Evolutionary conservation across 176 grass and related monocot species (phyloP), one percentile per base, ranked within the genome.

Genomic region (Lolium rigidum): DNA sequence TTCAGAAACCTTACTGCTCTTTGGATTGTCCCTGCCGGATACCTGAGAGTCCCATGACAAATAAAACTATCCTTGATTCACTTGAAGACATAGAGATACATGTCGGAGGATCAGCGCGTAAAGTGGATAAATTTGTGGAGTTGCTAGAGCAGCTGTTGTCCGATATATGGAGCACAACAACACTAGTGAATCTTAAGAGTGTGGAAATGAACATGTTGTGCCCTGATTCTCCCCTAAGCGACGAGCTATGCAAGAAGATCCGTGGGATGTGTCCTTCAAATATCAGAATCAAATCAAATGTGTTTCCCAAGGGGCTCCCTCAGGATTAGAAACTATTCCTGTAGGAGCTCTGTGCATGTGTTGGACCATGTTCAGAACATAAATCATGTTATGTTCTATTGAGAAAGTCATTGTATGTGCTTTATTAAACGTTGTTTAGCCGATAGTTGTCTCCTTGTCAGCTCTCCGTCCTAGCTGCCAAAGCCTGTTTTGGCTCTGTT

Each of bases 261-360:
- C 15, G 35, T 10, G 66, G 2, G 26, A 69, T 69, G 35, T 41
- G 66, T 18, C 65, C 66, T 10, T 1, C 66, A 69, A 69, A 41
- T 69, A 69, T 69, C 66, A 69, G 66, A 18, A 69, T 69, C 66
- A 41, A 18, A 18, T 69, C 66, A 10, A 39, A 69, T 69, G 65
- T 37, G 15, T 68, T 18, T 3, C 65, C 11, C 0, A 7, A 16
- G 65, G 65, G 16, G 35, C 8, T 31, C 31, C 28, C 0, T 38
- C 31, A 7, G 35, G 31, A 18, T 68, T 39, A 38, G 31, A 68
- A 17, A 68, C 31, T 38, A 68, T 15, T 38, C 15, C 7, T 68
- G 16, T 68, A 31, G 16, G 12, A 52, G 9, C 58, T 0, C 9
- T 61, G 5, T 61, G 58, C 58, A 61, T 60, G 58, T 60, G 8